These are phyloP conservation scores for Chlorella sp. DNA, from an alignment of 139 green algal genomes.

Conservation along the genomic window DNA sequence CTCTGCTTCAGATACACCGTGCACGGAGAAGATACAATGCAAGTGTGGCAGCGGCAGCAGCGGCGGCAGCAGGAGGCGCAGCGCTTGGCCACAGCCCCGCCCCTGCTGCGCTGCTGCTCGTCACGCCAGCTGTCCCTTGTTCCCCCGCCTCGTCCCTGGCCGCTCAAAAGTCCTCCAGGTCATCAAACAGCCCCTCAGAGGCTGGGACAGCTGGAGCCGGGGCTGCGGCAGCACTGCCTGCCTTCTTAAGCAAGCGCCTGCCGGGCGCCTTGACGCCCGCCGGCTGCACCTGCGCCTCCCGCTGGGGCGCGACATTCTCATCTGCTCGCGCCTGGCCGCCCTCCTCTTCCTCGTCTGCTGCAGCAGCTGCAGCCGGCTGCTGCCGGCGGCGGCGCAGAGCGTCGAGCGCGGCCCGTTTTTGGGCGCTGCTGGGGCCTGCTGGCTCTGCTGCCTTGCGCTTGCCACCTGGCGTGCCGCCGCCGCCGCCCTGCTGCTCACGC, in stretches of 20 bases:
- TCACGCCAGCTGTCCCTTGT: not conserved
- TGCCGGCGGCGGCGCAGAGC: not conserved
- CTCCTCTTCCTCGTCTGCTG: not conserved
- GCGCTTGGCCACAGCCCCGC: no score
- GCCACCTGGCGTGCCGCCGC: not conserved
- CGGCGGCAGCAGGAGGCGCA: no score
- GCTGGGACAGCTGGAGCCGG: not conserved
- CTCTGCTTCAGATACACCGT: no score
- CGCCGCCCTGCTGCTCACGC: not conserved
- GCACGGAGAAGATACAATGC: no score
- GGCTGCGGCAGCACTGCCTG: not conserved
- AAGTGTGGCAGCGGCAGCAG: no score
- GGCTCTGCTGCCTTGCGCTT: constrained; percentile 24
- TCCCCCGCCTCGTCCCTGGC: not conserved
- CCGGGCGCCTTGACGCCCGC: not conserved
- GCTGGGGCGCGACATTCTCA: constrained; percentile 7
- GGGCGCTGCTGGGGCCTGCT: not conserved
- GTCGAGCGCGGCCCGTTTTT: constrained; percentile 3
- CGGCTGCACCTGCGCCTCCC: not conserved
- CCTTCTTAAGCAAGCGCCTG: constrained; percentile 10
- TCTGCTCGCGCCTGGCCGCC: not conserved
- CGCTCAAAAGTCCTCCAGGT: constrained; percentile 17
- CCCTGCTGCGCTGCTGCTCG: no score
- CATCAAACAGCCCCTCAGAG: not conserved
- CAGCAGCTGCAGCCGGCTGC: not conserved